Percentiles rank a stretch among this genome's conserved stretches.
Evolutionary conservation across 1,139 yeast species (phyloP).

Genomic region (Blastobotrys buckinghamii): DNA sequence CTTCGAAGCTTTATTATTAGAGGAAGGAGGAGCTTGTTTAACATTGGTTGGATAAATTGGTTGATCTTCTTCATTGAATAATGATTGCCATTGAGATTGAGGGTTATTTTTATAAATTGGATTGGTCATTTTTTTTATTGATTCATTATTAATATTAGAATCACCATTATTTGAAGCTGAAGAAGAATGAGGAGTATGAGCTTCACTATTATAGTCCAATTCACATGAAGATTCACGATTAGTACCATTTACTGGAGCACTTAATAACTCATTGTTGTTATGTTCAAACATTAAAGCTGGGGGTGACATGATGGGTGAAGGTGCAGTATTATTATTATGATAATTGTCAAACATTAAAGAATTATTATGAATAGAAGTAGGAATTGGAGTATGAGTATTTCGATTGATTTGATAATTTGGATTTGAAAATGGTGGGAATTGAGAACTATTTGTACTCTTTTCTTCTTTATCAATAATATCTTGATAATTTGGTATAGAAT

Average conservation of each 20-base stretch:
- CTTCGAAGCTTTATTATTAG: background rate
- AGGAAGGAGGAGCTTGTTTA: no score
- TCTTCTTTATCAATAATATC: no score
- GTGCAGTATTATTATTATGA: background rate
- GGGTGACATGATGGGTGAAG: conserved; percentile 9
- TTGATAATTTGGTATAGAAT: no score
- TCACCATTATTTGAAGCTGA: background rate
- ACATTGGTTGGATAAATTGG: no score
- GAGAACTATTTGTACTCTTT: background rate
- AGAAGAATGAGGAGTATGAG: background rate
- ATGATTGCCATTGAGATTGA: conserved; percentile 1
- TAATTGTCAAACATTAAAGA: background rate
- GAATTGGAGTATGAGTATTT: no score
- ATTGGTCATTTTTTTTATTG: background rate
- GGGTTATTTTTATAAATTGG: no score
- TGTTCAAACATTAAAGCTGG: conserved; percentile 1
- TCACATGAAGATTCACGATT: background rate
- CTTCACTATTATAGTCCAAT: background rate
- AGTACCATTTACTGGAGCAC: background rate
- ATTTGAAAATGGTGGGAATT: background rate
- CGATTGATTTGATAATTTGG: no score
- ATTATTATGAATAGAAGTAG: background rate
- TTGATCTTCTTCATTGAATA: conserved; percentile 1
- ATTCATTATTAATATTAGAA: background rate
- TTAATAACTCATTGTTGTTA: background rate